phyloP scores from a whole-genome alignment of 2,329 filamentous ascomycete species.

The Aspergillus caelatus region DNA sequence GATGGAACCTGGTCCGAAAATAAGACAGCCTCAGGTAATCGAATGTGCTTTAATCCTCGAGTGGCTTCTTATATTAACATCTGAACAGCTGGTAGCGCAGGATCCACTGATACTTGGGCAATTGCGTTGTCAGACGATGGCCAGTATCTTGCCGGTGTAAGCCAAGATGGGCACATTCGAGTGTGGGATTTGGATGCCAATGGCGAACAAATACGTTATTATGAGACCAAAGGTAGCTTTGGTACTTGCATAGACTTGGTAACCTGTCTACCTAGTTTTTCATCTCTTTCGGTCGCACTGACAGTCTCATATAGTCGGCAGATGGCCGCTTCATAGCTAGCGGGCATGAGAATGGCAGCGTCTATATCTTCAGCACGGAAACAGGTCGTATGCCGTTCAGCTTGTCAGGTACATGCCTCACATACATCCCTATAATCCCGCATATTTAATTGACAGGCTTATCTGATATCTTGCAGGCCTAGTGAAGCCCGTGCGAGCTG shows the following conservation, averaged over 20 bases:
- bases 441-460: background rate
- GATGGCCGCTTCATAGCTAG: slow-evolving; percentile 87
- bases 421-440: background rate
- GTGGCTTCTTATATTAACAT: background rate
- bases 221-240: slow-evolving; percentile 92
- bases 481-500: slow-evolving; percentile 79
- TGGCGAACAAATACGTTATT: slow-evolving; percentile 71
- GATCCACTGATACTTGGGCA: slow-evolving; percentile 79
- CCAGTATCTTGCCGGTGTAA: slow-evolving; percentile 80
- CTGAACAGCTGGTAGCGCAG: slow-evolving; percentile 44
- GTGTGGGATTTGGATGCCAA: slow-evolving; percentile 74
- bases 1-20: slow-evolving; percentile 59
- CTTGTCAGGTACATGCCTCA: slow-evolving; percentile 65
- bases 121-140: slow-evolving; percentile 83
- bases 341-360: slow-evolving; percentile 86
- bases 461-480: slow-evolving; percentile 61
- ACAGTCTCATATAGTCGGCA: slow-evolving; percentile 50
- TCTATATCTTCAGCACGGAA: slow-evolving; percentile 95
- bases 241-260: slow-evolving; percentile 83
- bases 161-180: slow-evolving; percentile 83
- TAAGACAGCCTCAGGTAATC: slow-evolving; percentile 49
- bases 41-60: slow-evolving; percentile 2
- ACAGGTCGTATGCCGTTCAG: slow-evolving; percentile 84
- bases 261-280: slow-evolving; percentile 25
- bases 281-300: slow-evolving; percentile 10